Evolutionary conservation across 192 early-diverging fungal genomes (phyloP).

Genomic region (Umbelopsis isabellina): DNA sequence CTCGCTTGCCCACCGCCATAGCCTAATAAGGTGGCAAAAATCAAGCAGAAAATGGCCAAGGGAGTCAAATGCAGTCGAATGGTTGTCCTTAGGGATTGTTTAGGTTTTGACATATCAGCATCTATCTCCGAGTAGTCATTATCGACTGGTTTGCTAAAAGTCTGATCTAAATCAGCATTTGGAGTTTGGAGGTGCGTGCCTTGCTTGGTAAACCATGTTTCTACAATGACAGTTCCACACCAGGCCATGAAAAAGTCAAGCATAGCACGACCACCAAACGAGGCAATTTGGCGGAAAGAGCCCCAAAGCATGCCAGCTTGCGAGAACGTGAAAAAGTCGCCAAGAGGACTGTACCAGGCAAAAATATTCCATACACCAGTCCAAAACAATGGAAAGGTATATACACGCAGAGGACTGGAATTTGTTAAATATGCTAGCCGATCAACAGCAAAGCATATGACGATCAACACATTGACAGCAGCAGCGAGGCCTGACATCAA

Average conservation of each 20-base stretch:
- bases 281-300: slow-evolving; percentile 12
- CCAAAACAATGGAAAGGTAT: slow-evolving; percentile 17
- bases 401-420: slow-evolving; percentile 6
- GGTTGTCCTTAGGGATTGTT: not conserved
- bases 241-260: slow-evolving; percentile 10
- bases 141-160: not conserved
- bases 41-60: not conserved
- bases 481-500: not conserved
- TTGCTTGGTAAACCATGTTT: not conserved
- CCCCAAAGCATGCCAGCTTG: slow-evolving; percentile 3
- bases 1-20: slow-evolving; percentile 24
- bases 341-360: slow-evolving; percentile 12
- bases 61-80: not conserved
- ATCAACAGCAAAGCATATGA: slow-evolving; percentile 2
- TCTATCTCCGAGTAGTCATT: not conserved
- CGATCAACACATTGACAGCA: slow-evolving; percentile 3
- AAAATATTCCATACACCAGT: slow-evolving; percentile 23
- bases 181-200: not conserved
- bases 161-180: not conserved
- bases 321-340: slow-evolving; percentile 13
- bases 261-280: slow-evolving; percentile 19
- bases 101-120: not conserved
- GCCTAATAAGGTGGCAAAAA: not conserved
- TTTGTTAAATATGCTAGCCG: not conserved
- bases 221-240: slow-evolving; percentile 19